Evolutionary conservation across 2,329 filamentous ascomycete genomes (phyloP).

Genomic region (Colletotrichum orbiculare): DNA sequence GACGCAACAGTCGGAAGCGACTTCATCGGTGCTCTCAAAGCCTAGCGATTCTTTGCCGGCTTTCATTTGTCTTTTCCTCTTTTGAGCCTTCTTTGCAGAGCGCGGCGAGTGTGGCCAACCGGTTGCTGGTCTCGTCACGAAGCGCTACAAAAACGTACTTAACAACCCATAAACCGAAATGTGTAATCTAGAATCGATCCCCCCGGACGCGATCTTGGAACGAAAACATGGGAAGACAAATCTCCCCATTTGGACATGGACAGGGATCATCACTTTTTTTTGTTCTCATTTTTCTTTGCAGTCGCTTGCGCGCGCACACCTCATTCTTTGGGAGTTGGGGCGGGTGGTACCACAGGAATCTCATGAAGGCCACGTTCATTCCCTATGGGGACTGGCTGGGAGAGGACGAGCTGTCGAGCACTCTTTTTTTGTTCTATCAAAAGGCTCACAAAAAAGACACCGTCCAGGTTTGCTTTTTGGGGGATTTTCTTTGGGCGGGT

Average conservation of each 20-base stretch:
- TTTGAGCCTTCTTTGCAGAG: constrained; percentile 32
- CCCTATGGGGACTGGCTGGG: constrained; percentile 12
- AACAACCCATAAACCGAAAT: constrained; percentile 46
- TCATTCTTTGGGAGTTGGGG: constrained; percentile 26
- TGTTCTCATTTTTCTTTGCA: constrained; percentile 16
- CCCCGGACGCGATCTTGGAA: constrained; percentile 26
- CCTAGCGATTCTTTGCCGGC: constrained; percentile 14
- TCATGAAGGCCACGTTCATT: constrained; percentile 21
- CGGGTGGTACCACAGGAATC: constrained; percentile 17
- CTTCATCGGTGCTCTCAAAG: not conserved
- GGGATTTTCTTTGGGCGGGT: constrained; percentile 14
- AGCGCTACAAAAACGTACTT: constrained; percentile 32
- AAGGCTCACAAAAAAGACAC: constrained; percentile 8
- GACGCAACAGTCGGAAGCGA: not conserved
- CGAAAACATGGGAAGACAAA: constrained; percentile 17
- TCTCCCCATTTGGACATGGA: constrained; percentile 26
- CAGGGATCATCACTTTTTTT: constrained; percentile 22
- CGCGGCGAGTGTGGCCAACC: constrained; percentile 27
- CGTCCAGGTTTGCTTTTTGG: constrained; percentile 7
- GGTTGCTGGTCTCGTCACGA: constrained; percentile 21
- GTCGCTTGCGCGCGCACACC: constrained; percentile 17
- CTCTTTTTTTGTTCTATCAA: too few species aligned
- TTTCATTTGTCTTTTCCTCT: constrained; percentile 36
- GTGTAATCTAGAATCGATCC: constrained; percentile 45
- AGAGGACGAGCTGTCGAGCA: constrained; percentile 9